phyloP scores from a whole-genome alignment of 148 eudicot species.

The Chenopodium quinoa region DNA sequence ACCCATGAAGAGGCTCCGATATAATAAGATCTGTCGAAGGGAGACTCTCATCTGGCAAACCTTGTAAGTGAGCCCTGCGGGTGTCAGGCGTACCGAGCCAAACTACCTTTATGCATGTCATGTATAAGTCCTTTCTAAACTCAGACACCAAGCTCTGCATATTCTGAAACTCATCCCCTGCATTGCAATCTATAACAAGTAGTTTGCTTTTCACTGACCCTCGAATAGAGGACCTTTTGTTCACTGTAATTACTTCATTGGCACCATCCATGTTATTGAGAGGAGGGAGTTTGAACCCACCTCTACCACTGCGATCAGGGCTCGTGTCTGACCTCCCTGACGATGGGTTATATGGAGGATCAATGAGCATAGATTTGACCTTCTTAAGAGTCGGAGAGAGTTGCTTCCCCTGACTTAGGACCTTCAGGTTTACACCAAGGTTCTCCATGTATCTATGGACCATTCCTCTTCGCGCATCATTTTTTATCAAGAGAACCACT shows the following conservation, averaged over 20 bases:
- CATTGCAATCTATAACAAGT: conserved; percentile 57
- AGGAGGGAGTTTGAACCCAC: conserved; percentile 33
- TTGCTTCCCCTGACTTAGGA: conserved; percentile 35
- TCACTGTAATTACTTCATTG: conserved; percentile 19
- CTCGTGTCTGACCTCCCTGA: conserved; percentile 38
- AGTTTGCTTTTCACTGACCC: conserved; percentile 35
- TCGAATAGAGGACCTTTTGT: conserved; percentile 20
- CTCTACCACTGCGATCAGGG: conserved; percentile 13
- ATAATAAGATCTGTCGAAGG: conserved; percentile 54
- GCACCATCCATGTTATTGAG: conserved; percentile 37
- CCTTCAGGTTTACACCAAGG: conserved; percentile 45
- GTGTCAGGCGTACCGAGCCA: conserved; percentile 64
- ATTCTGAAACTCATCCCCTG: conserved; percentile 49
- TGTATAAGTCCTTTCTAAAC: conserved; percentile 50
- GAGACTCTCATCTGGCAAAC: conserved; percentile 47
- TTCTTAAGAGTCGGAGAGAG: conserved; percentile 43
- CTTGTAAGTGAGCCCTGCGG: conserved; percentile 33
- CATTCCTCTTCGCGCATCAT: conserved; percentile 45
- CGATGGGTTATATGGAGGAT: conserved; percentile 31
- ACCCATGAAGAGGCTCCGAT: conserved; percentile 79
- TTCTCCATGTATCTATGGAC: conserved; percentile 48
- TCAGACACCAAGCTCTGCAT: conserved; percentile 52
- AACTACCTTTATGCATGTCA: conserved; percentile 46
- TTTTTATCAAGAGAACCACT: conserved; percentile 57
- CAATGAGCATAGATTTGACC: conserved; percentile 33